Evolutionary conservation across 805 yeast genomes (phyloP).

Genomic region (Metschnikowia corniflorae): DNA sequence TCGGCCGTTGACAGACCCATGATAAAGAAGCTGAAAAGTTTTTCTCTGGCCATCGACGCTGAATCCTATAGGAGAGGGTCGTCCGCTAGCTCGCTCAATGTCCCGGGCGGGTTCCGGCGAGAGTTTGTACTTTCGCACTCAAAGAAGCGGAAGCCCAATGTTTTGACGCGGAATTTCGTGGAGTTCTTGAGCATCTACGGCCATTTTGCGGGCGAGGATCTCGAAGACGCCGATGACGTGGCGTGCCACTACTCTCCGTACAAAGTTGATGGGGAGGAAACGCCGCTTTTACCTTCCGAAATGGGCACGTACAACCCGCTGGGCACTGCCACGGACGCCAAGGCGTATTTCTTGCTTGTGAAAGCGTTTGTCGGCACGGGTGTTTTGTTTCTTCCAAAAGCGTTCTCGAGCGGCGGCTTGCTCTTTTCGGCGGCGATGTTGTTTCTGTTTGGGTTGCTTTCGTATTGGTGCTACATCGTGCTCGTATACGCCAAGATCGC

Average conservation of each 20-base stretch:
- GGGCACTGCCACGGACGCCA: slow-evolving; percentile 70
- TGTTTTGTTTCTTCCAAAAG: slow-evolving; percentile 64
- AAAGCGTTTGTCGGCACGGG: slow-evolving; percentile 82
- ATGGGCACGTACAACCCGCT: slow-evolving; percentile 15
- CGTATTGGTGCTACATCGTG: slow-evolving; percentile 75
- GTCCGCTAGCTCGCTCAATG: slow-evolving; percentile 62
- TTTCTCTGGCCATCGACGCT: slow-evolving; percentile 14
- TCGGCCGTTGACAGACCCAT: slow-evolving; percentile 6
- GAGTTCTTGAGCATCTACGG: slow-evolving; percentile 79
- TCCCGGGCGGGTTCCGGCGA: slow-evolving; percentile 82
- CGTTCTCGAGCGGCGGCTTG: slow-evolving; percentile 71
- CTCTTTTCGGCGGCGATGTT: slow-evolving; percentile 52
- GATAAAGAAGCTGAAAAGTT: slow-evolving; percentile 14
- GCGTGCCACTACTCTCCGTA: slow-evolving; percentile 44
- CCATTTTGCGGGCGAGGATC: slow-evolving; percentile 81
- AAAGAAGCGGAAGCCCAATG: slow-evolving; percentile 33
- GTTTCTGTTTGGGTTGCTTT: slow-evolving; percentile 60
- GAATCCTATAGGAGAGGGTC: slow-evolving; percentile 47
- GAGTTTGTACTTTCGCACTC: slow-evolving; percentile 47
- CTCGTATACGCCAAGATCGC: slow-evolving; percentile 55
- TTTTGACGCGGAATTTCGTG: slow-evolving; percentile 66
- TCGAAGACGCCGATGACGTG: slow-evolving; percentile 62
- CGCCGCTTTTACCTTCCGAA: slow-evolving; percentile 25
- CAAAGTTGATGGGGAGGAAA: slow-evolving; percentile 31
- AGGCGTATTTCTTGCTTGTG: slow-evolving; percentile 66